Evolutionary conservation across 495 filamentous ascomycete species (phyloP).

Genomic region (Xylaria nigripes): DNA sequence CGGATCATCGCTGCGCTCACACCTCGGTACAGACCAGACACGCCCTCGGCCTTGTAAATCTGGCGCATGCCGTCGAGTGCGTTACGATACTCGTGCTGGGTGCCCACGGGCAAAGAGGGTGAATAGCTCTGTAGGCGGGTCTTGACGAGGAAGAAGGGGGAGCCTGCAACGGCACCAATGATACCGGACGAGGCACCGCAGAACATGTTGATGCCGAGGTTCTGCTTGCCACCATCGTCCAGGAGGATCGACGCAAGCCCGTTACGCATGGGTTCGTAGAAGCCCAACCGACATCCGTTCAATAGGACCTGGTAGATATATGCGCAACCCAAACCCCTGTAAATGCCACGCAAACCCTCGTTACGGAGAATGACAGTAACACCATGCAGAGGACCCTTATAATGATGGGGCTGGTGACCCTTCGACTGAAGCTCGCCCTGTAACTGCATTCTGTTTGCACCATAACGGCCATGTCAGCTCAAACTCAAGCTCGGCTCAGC

Average conservation of each 20-base stretch:
- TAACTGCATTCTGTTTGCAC: slow-evolving; percentile 65
- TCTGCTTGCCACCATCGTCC: slow-evolving; percentile 65
- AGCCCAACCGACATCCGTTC: slow-evolving; percentile 92
- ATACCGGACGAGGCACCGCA: slow-evolving; percentile 81
- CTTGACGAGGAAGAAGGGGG: slow-evolving; percentile 98
- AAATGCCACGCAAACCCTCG: slow-evolving; percentile 78
- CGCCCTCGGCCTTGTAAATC: slow-evolving; percentile 70
- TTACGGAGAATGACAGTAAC: slow-evolving; percentile 85
- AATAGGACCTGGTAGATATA: slow-evolving; percentile 96
- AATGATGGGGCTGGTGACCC: slow-evolving; percentile 71
- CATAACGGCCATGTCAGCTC: slow-evolving; percentile 14
- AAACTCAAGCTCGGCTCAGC: not conserved
- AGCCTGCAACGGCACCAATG: slow-evolving; percentile 80
- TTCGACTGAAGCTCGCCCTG: slow-evolving; percentile 93
- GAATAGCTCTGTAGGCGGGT: slow-evolving; percentile 92
- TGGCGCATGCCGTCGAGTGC: slow-evolving; percentile 71
- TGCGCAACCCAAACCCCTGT: slow-evolving; percentile 83
- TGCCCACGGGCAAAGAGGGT: slow-evolving; percentile 89
- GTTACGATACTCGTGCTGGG: slow-evolving; percentile 86
- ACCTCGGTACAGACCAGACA: slow-evolving; percentile 77
- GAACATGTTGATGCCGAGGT: slow-evolving; percentile 84
- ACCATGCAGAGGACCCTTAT: slow-evolving; percentile 88
- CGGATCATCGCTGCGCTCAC: slow-evolving; percentile 93
- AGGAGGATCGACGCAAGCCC: slow-evolving; percentile 56
- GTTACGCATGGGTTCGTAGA: slow-evolving; percentile 90